Evolutionary conservation across 202 grass and related monocot species (phyloP).

Genomic region (Alloteropsis angusta): DNA sequence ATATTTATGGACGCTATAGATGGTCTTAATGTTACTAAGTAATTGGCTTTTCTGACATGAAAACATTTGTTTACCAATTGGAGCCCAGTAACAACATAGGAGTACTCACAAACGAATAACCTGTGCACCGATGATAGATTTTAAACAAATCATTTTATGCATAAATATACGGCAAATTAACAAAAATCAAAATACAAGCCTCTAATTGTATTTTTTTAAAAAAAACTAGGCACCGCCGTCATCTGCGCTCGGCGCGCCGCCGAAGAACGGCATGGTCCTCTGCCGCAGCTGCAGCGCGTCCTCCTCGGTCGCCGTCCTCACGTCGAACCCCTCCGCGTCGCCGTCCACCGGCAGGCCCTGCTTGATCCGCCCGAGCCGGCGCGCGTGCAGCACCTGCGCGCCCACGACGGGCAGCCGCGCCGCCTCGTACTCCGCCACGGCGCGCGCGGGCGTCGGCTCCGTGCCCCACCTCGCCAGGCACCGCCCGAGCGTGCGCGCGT

Average conservation of each 20-base stretch:
- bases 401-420: conserved; percentile 48
- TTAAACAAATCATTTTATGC: no score
- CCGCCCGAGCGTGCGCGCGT: conserved; percentile 44
- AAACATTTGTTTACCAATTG: no score
- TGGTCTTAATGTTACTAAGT: no score
- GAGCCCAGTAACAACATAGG: no score
- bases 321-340: conserved; percentile 13
- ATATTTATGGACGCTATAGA: no score
- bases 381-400: conserved; percentile 44
- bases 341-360: conserved; percentile 41
- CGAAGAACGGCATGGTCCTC: conserved; percentile 64
- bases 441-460: not conserved
- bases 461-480: conserved; percentile 40
- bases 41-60: no score
- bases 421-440: conserved; percentile 49
- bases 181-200: no score
- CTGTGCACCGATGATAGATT: no score
- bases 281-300: conserved; percentile 39
- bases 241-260: not conserved
- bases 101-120: no score
- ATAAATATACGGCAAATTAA: no score
- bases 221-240: no score
- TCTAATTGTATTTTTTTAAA: no score
- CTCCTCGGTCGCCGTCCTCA: not conserved
- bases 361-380: conserved; percentile 60